Base-by-base conservation (phyloP, 148 eudicot species). In the Rhododendron williamsianum region DNA sequence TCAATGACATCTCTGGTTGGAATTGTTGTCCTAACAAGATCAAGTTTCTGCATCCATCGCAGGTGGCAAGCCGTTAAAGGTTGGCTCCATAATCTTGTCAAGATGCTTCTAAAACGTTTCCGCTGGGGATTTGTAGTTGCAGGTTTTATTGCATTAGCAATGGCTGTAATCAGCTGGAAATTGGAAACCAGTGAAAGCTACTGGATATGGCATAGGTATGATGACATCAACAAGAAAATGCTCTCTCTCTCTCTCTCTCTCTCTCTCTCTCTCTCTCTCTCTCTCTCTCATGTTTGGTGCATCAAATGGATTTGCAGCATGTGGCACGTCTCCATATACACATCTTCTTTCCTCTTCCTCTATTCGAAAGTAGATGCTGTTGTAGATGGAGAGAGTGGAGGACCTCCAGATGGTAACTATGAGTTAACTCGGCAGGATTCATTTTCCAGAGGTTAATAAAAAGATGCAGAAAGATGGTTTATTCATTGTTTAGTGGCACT, bases 191-290 rank as follows among this genome's bases (percentile, higher is more conserved):
- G 91, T 74, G 82, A 87, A 86, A 93, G 71, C 89, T 97, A 97
- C 87, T 97, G 99, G 99, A 87, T 93, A 90, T 97, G 98, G 98
- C 99, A 97, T 91, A 97, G 99, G 98, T 97, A 25, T 69, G 35
- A 74, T 19, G 78, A 3, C 46, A 0, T 36, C 13, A 71, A 71
- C 19, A 71, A 1, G 38, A 71, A 71, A 71, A 10, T 12, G 0
- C 49, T 2, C 48, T 18, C 48, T n/a, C 76, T 65, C 86, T 72
- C n/a, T n/a, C n/a, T n/a, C n/a, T n/a, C n/a, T n/a, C 69, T 87
- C 73, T 65, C 84, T 76, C 52, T 41, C 48, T 19, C 79, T 36
- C 76, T 87, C 63, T 33, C 76, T 87, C 63, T 63, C 85, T 81
- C 63, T 63, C 85, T 81, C 67, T 58, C 85, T 49, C 45, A 65